Base-by-base conservation (phyloP, 345 rosid species). In the Noccaea caerulescens region DNA sequence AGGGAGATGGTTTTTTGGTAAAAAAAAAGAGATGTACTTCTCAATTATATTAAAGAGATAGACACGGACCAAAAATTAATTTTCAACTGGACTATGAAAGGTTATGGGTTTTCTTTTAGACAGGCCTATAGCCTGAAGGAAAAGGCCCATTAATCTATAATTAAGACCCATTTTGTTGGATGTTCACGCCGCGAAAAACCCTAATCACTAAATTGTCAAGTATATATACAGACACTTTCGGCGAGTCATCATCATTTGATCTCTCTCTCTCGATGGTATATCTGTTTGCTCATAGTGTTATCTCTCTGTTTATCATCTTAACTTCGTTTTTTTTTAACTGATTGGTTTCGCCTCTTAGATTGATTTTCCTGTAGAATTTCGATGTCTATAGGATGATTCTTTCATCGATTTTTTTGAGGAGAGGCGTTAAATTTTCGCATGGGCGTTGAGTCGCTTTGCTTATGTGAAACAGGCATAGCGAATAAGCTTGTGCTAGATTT, bases 361-460 rank as follows among this genome's bases (percentile, higher is more conserved):
- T 43, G 66, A 56, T 33, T 63, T 3, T 57, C 65, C 66, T 63
- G 61, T 69, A 46, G 54, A 57, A 5, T 37, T 39, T 73, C 4
- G 4, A 11, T 49, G 10, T 57, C 23, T 70, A 41, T 34, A 25
- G 71, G 69, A 3, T 45, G 58, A 18, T 0, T 68, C 54, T 16
- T 18, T 68, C 58, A 56, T 47, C 14, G 8, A 30, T 36, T 54
- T 42, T 44, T 8, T 13, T 45, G 0, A 32, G 0, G 47, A 12
- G 52, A 27, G 71, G 79, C 79, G 79, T 56, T 7, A 76, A 2
- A 64, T 20, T 13, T 0, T 18, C 0, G 79, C 75, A 63, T 42
- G 75, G 76, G 76, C 79, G 79, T 70, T 70, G 76, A 76, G 79
- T 76, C 76, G 79, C 62, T 56, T 76, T 13, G 71, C 44, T 7